Evolutionary conservation across 1,139 yeast genomes (phyloP).

Genomic region (Yamadazyma friedrichii): DNA sequence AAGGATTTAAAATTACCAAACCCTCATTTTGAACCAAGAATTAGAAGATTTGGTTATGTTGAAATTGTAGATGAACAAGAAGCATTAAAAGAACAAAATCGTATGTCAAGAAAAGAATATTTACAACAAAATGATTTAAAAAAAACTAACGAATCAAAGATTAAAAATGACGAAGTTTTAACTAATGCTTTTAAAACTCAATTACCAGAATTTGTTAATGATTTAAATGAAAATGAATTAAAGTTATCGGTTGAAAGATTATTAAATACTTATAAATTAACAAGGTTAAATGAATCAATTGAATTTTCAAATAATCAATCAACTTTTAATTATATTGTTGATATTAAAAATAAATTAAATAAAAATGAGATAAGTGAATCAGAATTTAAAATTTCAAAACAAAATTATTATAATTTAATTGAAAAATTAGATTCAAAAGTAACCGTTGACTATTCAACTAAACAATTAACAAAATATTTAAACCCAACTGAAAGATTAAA

Average conservation of each 20-base stretch:
- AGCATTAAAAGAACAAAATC: constrained; percentile 56
- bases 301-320: constrained; percentile 61
- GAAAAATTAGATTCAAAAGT: constrained; percentile 23
- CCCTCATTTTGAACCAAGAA: constrained; percentile 84
- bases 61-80: constrained; percentile 49
- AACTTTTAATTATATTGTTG: constrained; percentile 49
- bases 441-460: constrained; percentile 28
- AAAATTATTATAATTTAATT: constrained; percentile 26
- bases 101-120: constrained; percentile 62
- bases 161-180: constrained; percentile 25
- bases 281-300: constrained; percentile 25
- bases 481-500: constrained; percentile 18
- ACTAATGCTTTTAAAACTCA: constrained; percentile 17
- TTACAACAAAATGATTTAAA: constrained; percentile 53
- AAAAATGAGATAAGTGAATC: constrained; percentile 38
- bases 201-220: constrained; percentile 23
- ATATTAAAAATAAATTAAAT: constrained; percentile 40
- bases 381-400: constrained; percentile 21
- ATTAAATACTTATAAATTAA: constrained; percentile 36
- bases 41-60: constrained; percentile 78
- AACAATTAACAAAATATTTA: constrained; percentile 23
- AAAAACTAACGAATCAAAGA: constrained; percentile 31
- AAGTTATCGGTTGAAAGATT: constrained; percentile 51
- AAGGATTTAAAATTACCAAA: constrained; percentile 70
- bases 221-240: constrained; percentile 32